Conservation (phyloP, 1,284 basidiomycete genomes). For the Flammula alnicola region DNA sequence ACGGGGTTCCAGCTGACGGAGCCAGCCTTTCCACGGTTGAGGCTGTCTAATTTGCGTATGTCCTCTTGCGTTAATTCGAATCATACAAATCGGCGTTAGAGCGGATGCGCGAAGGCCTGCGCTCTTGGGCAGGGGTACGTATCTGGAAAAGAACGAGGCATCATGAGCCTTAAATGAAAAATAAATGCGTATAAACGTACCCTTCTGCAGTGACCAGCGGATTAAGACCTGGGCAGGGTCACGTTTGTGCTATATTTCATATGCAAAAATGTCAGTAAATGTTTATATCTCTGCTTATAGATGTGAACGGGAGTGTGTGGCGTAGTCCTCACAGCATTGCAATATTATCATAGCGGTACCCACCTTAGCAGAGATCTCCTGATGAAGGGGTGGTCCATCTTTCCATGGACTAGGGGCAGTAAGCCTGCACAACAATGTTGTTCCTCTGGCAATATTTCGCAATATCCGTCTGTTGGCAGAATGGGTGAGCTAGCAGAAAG, state of each 20-base stretch:
- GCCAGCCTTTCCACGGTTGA: constrained; percentile 67
- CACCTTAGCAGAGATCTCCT: constrained; percentile 61
- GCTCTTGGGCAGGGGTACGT: constrained; percentile 78
- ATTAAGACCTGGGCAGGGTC: constrained; percentile 76
- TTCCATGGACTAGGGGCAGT: constrained; percentile 74
- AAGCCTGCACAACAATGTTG: constrained; percentile 77
- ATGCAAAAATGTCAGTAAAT: neutral
- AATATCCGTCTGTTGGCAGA: constrained; percentile 81
- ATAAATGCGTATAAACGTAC: constrained; percentile 36
- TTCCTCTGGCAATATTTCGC: constrained; percentile 77
- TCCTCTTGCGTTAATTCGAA: constrained; percentile 69
- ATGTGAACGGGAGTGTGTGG: neutral
- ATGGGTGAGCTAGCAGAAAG: constrained; percentile 69
- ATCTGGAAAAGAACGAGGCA: constrained; percentile 38
- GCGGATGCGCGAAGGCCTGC: constrained; percentile 65
- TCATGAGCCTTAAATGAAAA: neutral
- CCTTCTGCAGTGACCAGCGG: constrained; percentile 82
- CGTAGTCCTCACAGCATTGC: too few species aligned
- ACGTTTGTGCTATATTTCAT: constrained; percentile 47
- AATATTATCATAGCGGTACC: too few species aligned
- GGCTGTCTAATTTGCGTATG: constrained; percentile 58
- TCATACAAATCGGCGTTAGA: constrained; percentile 73
- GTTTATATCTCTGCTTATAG: neutral
- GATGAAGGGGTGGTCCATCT: constrained; percentile 60
- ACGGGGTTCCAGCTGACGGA: constrained; percentile 76